Evolutionary conservation across 441 rosid species (phyloP).

Genomic region (Metrosideros polymorpha): DNA sequence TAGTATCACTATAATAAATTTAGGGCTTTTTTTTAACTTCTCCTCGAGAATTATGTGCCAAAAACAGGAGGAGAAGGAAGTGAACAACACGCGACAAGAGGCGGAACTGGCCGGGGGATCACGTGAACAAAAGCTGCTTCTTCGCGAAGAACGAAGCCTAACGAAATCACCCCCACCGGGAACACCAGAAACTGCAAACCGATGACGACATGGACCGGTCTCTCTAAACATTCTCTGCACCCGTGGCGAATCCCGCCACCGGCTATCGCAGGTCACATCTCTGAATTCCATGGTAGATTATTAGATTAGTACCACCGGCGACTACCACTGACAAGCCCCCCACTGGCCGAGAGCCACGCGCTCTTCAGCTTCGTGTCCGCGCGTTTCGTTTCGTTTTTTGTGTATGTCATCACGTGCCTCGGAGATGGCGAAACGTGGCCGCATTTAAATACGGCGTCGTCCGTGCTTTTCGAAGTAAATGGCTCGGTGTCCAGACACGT

Average conservation of each 20-base stretch:
- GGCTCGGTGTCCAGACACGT: background rate
- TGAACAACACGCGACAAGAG: background rate
- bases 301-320: background rate
- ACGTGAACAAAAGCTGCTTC: background rate
- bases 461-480: background rate
- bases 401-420: background rate
- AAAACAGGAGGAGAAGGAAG: background rate
- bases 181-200: background rate
- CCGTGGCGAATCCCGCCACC: background rate
- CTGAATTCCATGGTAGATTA: slow-evolving; percentile 11
- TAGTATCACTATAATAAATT: no score
- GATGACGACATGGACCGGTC: background rate
- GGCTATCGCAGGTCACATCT: background rate
- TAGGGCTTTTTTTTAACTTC: no score
- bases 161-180: background rate
- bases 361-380: background rate
- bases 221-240: slow-evolving; percentile 13
- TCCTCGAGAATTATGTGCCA: no score
- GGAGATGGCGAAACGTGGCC: background rate
- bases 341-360: background rate
- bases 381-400: background rate
- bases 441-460: background rate
- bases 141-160: background rate
- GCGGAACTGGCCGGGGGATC: background rate
- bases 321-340: background rate